Evolutionary conservation across 208 protist genomes (phyloP), one percentile per base, ranked within the genome.

Genomic region (Trypanosoma grayi): DNA sequence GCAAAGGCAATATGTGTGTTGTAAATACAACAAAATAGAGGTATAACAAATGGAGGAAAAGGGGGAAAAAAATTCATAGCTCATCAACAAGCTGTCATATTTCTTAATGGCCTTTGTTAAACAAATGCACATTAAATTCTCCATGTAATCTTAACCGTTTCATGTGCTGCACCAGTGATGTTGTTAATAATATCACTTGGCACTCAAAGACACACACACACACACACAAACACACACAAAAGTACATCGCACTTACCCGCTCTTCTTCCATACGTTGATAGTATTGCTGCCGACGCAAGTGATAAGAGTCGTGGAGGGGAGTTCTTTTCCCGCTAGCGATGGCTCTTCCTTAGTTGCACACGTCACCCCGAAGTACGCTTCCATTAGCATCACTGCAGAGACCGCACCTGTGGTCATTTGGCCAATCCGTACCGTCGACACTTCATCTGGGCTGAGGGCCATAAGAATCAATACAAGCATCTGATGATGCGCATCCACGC

Each of bases 361-460:
- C 33, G 77, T 79, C 2, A 95, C 90, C 9, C 82, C 81, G 76
- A 95, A 95, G 70, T 88, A 93, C 16, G 68, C 66, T 55, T 95
- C 84, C 82, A 95, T 83, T 60, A 95, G 61, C 78, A 93, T 69
- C 43, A 95, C 60, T 10, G 82, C 85, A 39, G 86, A 93, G 25
- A 93, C 77, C 11, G 65, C 67, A 28, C 83, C 82, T 4, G 73
- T 62, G 9, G 80, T 87, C 25, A 92, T 66, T 51, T 82, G 63
- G 10, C 93, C 93, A 44, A 97, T 86, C 13, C 92, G 87, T n/a
- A 97, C 70, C 2, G 85, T 91, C 1, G 92, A 97, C 33, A 97
- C 79, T 55, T 97, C 90, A 57, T 97, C 91, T 16, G 92, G 87
- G 25, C 79, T 80, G 25, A 97, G 66, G 4, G 83, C 89, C 93